phyloP scores from a whole-genome alignment of 768 basidiomycete genomes.

The Calocybe cyanea region DNA sequence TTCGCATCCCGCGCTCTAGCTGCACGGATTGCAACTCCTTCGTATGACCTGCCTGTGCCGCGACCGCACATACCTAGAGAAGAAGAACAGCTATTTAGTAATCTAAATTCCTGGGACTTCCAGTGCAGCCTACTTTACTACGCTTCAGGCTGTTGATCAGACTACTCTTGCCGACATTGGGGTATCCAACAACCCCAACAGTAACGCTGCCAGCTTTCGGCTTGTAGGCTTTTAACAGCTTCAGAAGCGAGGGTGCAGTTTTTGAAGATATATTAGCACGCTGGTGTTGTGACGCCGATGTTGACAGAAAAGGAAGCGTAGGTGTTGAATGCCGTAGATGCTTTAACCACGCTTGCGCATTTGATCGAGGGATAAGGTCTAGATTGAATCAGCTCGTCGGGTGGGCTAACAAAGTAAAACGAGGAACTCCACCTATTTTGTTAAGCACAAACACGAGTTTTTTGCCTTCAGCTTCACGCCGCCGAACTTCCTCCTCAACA shows the following conservation, averaged over 20 bases:
- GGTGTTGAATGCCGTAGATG: conserved; percentile 91
- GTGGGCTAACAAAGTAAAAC: too few relatives aligned
- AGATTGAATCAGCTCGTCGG: background rate
- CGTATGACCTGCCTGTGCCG: conserved; percentile 92
- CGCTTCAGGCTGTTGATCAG: conserved; percentile 91
- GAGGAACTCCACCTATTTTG: conserved; percentile 77
- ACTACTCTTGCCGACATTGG: conserved; percentile 96
- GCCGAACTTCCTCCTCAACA: conserved; percentile 90
- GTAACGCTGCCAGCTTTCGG: conserved; percentile 71
- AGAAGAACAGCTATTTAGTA: background rate
- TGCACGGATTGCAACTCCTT: conserved; percentile 88
- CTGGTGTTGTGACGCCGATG: conserved; percentile 71
- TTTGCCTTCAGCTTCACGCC: conserved; percentile 86
- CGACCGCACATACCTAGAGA: conserved; percentile 84
- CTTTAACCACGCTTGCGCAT: conserved; percentile 87
- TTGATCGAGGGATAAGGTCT: conserved; percentile 89
- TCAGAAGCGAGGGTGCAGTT: conserved; percentile 73
- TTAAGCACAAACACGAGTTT: conserved; percentile 92
- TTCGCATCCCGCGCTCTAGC: conserved; percentile 86
- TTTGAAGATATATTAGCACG: conserved; percentile 76
- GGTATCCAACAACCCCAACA: conserved; percentile 92
- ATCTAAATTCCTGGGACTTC: background rate
- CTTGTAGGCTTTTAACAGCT: conserved; percentile 81
- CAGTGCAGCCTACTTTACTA: conserved; percentile 53
- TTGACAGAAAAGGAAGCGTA: conserved; percentile 86